phyloP scores from a whole-genome alignment of 768 basidiomycete species.

The Saitozyma sp. region DNA sequence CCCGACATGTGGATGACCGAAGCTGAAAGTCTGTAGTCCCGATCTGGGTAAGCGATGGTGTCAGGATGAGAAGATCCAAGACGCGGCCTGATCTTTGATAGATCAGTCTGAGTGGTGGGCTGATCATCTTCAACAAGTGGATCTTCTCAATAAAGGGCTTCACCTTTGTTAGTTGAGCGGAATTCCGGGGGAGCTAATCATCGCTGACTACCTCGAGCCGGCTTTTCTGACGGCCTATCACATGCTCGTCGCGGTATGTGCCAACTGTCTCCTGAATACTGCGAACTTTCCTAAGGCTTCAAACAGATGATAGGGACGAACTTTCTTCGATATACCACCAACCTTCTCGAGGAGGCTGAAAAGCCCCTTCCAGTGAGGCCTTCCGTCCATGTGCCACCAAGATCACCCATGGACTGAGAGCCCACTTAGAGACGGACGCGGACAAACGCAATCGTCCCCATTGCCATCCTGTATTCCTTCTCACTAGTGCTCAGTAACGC shows the following conservation, averaged over 20 bases:
- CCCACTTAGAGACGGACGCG: no score
- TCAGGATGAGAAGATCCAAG: no score
- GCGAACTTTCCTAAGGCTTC: no score
- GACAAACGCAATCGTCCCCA: conserved; percentile 27
- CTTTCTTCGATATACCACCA: conserved; percentile 11
- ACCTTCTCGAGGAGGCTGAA: conserved; percentile 9
- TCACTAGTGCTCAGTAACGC: conserved; percentile 28
- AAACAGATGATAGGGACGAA: conserved; percentile 25
- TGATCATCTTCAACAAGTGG: conserved; percentile 28
- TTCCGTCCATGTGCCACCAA: conserved; percentile 8
- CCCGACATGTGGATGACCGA: no score
- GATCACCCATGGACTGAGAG: no score
- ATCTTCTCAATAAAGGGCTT: conserved; percentile 21
- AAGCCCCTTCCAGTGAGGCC: conserved; percentile 3
- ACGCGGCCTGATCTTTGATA: no score
- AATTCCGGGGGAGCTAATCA: no score
- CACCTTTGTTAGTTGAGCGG: conserved; percentile 14
- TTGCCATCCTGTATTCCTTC: conserved; percentile 26
- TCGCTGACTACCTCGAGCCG: conserved; percentile 8
- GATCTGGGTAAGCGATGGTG: no score
- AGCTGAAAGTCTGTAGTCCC: no score
- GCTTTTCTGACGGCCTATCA: conserved; percentile 30
- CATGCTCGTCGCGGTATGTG: conserved; percentile 23
- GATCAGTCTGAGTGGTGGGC: conserved; percentile 17
- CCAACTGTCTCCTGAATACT: no score